A percentile compares a stretch with the other conserved stretches of the same genome.
These are phyloP conservation scores for Fusarium sp. DNA, from an alignment of 2,329 filamentous ascomycete genomes.

Conservation along the genomic window DNA sequence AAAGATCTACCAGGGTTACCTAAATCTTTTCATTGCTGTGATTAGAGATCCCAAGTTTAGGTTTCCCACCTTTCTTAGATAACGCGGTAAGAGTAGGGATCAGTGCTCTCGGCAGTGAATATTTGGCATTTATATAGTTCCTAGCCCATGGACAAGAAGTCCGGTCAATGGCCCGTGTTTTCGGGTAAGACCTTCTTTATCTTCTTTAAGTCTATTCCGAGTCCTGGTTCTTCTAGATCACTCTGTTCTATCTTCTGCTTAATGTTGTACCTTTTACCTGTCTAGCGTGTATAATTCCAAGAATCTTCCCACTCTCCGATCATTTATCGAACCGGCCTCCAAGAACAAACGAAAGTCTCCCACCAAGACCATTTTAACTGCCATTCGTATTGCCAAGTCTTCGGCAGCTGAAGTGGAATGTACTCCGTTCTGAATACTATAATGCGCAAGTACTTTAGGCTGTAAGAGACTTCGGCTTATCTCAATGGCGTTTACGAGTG, in stretches of 20 bases:
- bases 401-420: not conserved
- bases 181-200: not conserved
- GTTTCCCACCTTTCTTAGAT: not conserved
- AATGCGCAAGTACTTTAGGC: fast-evolving
- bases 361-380: not conserved
- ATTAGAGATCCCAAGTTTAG: not conserved
- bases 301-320: not conserved
- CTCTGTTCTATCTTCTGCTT: too few relatives aligned
- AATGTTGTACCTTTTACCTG: too few relatives aligned
- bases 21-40: not conserved
- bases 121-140: not conserved
- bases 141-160: not conserved
- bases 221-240: not conserved
- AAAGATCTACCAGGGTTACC: too few relatives aligned
- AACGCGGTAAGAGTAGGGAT: not conserved
- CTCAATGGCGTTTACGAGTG: slow-evolving; percentile 61
- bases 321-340: not conserved
- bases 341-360: not conserved
- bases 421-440: fast-evolving
- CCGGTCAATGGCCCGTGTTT: not conserved
- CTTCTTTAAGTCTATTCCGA: not conserved
- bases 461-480: not conserved
- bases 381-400: not conserved
- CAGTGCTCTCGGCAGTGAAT: not conserved
- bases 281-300: not conserved